Percentiles rank a stretch among this genome's conserved stretches.
Evolutionary conservation across 2,329 filamentous ascomycete genomes (phyloP).

Genomic region (Monilinia fructicola): DNA sequence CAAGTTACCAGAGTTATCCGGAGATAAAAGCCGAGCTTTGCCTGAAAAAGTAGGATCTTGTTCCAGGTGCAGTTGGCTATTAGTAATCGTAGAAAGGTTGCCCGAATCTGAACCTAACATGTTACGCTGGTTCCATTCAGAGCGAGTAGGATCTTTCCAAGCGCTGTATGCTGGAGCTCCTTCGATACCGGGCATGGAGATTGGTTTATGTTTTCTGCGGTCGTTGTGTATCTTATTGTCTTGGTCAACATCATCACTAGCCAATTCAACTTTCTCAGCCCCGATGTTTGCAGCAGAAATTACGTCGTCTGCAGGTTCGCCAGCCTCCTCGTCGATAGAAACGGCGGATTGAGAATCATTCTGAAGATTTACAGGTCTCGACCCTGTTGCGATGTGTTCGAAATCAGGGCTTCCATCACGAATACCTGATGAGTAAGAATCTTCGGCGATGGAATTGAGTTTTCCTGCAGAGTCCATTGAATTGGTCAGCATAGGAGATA

Average conservation of each 20-base stretch:
- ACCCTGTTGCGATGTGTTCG: not conserved
- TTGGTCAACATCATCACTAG: not conserved
- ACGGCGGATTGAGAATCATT: not conserved
- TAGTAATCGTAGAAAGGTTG: not conserved
- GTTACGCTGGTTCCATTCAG: not conserved
- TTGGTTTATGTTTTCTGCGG: not conserved
- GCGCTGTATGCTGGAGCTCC: not conserved
- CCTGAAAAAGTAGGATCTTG: not conserved
- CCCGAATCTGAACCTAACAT: not conserved
- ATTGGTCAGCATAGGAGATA: not conserved
- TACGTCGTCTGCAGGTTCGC: not conserved
- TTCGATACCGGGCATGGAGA: not conserved
- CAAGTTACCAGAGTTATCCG: not conserved
- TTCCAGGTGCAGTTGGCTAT: not conserved
- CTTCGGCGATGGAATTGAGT: not conserved
- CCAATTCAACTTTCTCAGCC: not conserved
- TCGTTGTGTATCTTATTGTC: not conserved
- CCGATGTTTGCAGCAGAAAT: not conserved
- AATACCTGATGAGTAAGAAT: not conserved
- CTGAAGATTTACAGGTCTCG: not conserved
- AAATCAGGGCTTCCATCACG: not conserved
- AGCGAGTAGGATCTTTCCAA: constrained; percentile 9
- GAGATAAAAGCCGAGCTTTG: not conserved
- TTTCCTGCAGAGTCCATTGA: not conserved
- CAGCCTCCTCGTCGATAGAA: not conserved